Evolutionary conservation across 768 basidiomycete genomes (phyloP).

Genomic region (Russula dissimulans): DNA sequence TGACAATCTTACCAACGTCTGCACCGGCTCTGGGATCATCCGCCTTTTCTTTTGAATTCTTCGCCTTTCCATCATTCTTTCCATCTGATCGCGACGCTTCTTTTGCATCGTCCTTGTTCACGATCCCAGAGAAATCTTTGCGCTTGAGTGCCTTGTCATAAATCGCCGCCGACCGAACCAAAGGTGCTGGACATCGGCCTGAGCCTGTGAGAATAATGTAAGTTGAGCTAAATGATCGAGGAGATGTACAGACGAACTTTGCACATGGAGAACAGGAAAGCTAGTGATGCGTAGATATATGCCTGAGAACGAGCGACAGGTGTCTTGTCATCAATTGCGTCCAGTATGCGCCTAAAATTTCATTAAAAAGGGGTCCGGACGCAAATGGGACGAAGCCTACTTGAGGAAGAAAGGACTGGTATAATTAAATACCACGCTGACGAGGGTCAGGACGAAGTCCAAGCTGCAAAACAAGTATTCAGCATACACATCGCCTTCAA

Average conservation of each 20-base stretch:
- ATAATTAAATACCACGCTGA: conserved; percentile 71
- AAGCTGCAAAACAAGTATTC: conserved; percentile 23
- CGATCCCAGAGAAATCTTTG: conserved; percentile 73
- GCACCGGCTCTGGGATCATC: conserved; percentile 65
- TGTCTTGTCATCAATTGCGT: conserved; percentile 43
- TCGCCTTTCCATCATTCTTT: conserved; percentile 13
- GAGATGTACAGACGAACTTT: conserved; percentile 34
- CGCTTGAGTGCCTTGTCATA: conserved; percentile 84
- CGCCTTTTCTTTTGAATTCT: conserved; percentile 21
- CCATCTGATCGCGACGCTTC: not conserved
- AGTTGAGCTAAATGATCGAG: not conserved
- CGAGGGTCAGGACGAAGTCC: conserved; percentile 58
- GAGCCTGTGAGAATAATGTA: not conserved
- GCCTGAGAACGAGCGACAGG: conserved; percentile 48
- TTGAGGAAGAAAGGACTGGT: conserved; percentile 80
- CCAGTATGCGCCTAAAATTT: conserved; percentile 40
- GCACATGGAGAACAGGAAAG: conserved; percentile 50
- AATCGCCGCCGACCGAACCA: conserved; percentile 77
- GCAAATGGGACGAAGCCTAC: not conserved
- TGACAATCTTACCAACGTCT: conserved; percentile 84
- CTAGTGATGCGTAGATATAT: conserved; percentile 70
- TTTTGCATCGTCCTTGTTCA: conserved; percentile 39
- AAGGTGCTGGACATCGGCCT: conserved; percentile 65
- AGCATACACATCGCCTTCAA: not conserved
- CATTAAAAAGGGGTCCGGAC: not conserved